A percentile compares a stretch with the other conserved stretches of the same genome.
Evolutionary conservation across 1,284 basidiomycete genomes (phyloP).

Genomic region (Puccinia polysora): DNA sequence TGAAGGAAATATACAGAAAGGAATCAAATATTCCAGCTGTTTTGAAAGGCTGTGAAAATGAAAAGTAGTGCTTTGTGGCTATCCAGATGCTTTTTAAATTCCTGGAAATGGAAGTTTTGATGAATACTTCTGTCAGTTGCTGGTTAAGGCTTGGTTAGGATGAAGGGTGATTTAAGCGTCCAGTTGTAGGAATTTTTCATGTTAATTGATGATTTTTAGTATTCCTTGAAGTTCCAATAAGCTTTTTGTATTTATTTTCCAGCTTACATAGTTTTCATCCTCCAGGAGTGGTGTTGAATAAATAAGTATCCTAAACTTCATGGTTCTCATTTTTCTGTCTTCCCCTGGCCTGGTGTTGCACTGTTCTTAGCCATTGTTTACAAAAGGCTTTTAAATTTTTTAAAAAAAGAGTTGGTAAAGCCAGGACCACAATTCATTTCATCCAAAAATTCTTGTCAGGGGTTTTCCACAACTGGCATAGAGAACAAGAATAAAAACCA

Average conservation of each 20-base stretch:
- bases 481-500: no score
- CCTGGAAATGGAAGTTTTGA: background rate
- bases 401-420: no score
- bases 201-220: no score
- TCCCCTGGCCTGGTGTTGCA: no score
- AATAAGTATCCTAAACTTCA: background rate
- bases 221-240: background rate
- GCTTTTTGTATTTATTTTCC: background rate
- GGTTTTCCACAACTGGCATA: no score
- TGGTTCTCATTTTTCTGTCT: no score
- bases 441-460: no score
- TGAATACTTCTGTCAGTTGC: background rate
- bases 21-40: background rate
- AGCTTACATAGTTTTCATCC: background rate
- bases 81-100: background rate
- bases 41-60: background rate
- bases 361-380: no score
- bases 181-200: no score
- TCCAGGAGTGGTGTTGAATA: background rate
- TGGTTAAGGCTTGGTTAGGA: background rate
- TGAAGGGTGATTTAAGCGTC: no score
- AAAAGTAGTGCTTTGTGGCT: background rate
- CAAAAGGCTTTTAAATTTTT: no score
- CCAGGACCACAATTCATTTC: no score
- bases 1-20: background rate